Conservation (phyloP, 179 eudicot species). For the Beta corolliflora region DNA sequence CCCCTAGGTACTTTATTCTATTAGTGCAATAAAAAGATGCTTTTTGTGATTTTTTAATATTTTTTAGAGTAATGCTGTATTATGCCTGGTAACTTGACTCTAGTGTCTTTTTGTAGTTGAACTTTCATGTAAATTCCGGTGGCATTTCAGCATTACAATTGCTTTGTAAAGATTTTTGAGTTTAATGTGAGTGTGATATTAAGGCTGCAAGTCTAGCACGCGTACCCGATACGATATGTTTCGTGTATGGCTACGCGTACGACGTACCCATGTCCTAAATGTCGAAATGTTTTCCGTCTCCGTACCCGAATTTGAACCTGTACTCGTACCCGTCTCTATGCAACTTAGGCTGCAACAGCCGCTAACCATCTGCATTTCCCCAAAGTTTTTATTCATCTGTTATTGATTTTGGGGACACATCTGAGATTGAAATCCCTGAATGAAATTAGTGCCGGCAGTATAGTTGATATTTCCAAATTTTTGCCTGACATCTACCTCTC, state of each 20-base stretch:
- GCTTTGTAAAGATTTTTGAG: neutral
- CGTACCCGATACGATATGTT: too few relatives aligned
- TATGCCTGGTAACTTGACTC: neutral
- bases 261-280: too few relatives aligned
- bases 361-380: neutral
- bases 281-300: too few relatives aligned
- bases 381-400: neutral
- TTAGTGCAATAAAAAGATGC: neutral
- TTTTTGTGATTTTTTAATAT: neutral
- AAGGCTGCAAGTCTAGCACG: too few relatives aligned
- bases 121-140: neutral
- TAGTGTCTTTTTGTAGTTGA: neutral
- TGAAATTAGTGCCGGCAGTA: neutral
- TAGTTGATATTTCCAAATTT: neutral
- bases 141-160: too few relatives aligned
- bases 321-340: too few relatives aligned
- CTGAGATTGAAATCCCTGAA: neutral
- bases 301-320: too few relatives aligned
- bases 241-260: too few relatives aligned
- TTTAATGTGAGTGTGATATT: neutral
- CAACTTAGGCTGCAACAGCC: neutral
- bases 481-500: neutral
- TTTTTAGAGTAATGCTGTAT: neutral
- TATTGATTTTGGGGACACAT: neutral
- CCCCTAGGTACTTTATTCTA: slow-evolving; percentile 46